Conservation (phyloP, 768 basidiomycete genomes). For the Auricularia heimuer region DNA sequence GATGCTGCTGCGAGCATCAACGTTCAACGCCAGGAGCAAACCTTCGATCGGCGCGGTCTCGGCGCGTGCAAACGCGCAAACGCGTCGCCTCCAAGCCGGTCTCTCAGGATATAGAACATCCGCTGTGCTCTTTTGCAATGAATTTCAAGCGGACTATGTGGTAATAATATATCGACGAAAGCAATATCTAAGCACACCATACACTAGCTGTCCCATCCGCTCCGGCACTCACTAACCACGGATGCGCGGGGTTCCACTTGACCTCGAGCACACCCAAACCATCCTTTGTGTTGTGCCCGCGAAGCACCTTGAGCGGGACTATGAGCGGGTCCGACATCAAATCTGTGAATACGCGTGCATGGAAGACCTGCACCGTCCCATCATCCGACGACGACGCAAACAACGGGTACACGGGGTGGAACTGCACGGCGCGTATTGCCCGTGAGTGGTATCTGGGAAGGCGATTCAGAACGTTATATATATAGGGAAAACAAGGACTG, state of each 20-base stretch:
- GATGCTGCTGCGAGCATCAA: too few species aligned
- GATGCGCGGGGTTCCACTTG: slow-evolving; percentile 79
- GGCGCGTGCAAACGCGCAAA: too few species aligned
- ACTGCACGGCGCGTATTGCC: slow-evolving; percentile 86
- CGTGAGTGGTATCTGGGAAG: slow-evolving; percentile 75
- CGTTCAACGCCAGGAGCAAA: too few species aligned
- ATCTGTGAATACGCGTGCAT: slow-evolving; percentile 88
- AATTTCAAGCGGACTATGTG: too few species aligned
- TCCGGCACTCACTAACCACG: slow-evolving; percentile 88
- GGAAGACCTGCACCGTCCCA: slow-evolving; percentile 95
- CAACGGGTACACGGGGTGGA: slow-evolving; percentile 90
- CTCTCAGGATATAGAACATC: too few species aligned
- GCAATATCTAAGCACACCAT: slow-evolving; percentile 38
- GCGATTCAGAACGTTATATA: too few species aligned
- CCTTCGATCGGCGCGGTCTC: too few species aligned
- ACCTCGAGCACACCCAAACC: slow-evolving; percentile 87
- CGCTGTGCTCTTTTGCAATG: too few species aligned
- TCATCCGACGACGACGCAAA: slow-evolving; percentile 97
- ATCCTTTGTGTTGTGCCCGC: slow-evolving; percentile 79
- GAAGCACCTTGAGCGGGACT: slow-evolving; percentile 91
- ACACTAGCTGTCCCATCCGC: slow-evolving; percentile 83
- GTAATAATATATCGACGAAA: not conserved
- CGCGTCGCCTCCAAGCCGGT: too few species aligned
- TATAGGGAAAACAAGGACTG: not conserved
- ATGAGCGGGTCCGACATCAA: slow-evolving; percentile 96